Evolutionary conservation across 306 rosid species (phyloP), one percentile per base, ranked within the genome.

Genomic region (Begonia masoniana): DNA sequence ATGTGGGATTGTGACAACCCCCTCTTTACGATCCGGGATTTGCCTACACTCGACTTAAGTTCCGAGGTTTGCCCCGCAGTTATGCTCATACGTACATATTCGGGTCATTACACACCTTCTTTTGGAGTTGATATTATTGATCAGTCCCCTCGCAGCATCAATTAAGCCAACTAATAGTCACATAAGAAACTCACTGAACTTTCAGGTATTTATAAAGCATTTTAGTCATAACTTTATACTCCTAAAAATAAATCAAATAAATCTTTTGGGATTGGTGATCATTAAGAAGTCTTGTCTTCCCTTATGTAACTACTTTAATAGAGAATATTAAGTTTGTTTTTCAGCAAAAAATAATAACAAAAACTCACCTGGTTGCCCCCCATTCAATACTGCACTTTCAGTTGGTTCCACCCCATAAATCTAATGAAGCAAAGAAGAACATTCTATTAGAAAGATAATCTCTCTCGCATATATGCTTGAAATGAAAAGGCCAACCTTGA

Each of bases 381-480:
- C 94, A 63, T 31, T 81, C 69, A 89, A 66, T 56, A 82, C 76
- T 41, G 94, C 72, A 73, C 95, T 89, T 71, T 85, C 95, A 41
- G 26, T 56, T 26, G 95, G 95, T 72, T 89, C 94, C 50, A 89
- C 79, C 35, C 85, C 95, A 65, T 74, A 78, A 15, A 89, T 67
- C 97, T 80, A 53, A 10, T 47, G 19, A 51, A 16, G 15, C 12
- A 46, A 59, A 50, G 23, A 16, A 6, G 45, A 2, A 52, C 60
- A 13, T 11, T 46, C 49, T 10, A 14, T 10, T 50, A 31, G 3
- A 14, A 35, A 4, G 23, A 19, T 23, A 12, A 24, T 56, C 19
- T 43, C 62, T 52, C 45, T 41, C 24, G 64, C 62, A 42, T 6
- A 10, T 31, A n/a, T 10, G 10, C 1, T 48, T 41, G 26, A 1